Base-by-base conservation (phyloP, 345 rosid genomes). In the Jatropha curcas region DNA sequence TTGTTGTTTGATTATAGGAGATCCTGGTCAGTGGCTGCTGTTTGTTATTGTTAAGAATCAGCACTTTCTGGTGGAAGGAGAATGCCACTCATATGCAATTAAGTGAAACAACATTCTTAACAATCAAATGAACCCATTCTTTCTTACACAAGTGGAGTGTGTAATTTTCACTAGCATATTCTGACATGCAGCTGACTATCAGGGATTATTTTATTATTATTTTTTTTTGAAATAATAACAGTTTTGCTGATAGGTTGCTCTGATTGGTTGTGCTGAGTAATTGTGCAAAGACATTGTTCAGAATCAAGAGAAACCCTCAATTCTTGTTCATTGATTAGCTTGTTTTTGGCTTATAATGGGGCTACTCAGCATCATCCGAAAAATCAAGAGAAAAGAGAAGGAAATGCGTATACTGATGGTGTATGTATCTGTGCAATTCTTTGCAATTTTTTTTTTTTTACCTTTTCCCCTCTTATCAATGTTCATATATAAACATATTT, bases 331-430 rank as follows among this genome's bases (percentile, higher is more conserved):
- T 45, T 45, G 46, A 43, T 6, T 14, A 45, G 50, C 50, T 45
- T 45, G 46, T 10, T 14, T 45, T 45, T 45, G 16, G 30, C 6
- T 37, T 13, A 20, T 8, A 72, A 86, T 86, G 88, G 88, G 90
- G 65, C 80, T 86, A 20, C 84, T 81, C 57, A 85, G 84, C 85
- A 93, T 94, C 70, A 94, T 92, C 71, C 78, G 96, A 4, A 94
- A 94, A 76, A 90, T 94, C 77, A 94, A 92, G 85, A 90, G 84
- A 81, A 94, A 90, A 51, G 99, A 94, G 85, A 94, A 90, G 67
- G 97, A 94, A 82, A 90, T 92, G 98, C 96, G 98, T 45, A 90
- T 90, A 60, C 92, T 94, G 22, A 92, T 94, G 98, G 98, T 94
- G 97, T 92, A 87, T 58, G 92, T 74, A 28, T 50, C 59, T 46